A percentile compares a stretch with the other conserved stretches of the same genome.
Evolutionary conservation across 257 asterid species (phyloP).

Genomic region (Plantago elongata): DNA sequence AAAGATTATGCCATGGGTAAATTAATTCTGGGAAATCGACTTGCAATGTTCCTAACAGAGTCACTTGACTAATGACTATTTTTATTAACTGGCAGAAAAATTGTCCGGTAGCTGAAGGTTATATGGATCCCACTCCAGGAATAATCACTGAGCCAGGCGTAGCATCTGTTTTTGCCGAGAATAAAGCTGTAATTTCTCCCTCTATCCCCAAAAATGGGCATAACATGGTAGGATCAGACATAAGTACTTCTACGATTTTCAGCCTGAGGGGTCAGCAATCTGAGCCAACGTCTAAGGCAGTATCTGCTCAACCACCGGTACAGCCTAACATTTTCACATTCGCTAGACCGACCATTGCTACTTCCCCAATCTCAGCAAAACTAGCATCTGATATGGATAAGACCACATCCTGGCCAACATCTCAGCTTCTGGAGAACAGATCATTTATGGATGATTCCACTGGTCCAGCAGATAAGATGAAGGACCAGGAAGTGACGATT

Average conservation of each 20-base stretch:
- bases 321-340: conserved; percentile 35
- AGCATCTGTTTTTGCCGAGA: conserved; percentile 46
- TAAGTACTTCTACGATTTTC: conserved; percentile 44
- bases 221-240: conserved; percentile 53
- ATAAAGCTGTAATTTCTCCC: conserved; percentile 36
- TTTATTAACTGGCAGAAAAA: conserved; percentile 39
- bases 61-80: conserved; percentile 12
- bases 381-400: conserved; percentile 37
- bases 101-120: conserved; percentile 47
- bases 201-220: conserved; percentile 49
- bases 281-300: conserved; percentile 37
- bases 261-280: conserved; percentile 43
- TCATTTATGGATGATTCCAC: conserved; percentile 30
- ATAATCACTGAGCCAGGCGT: conserved; percentile 41
- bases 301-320: conserved; percentile 27
- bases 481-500: conserved; percentile 46
- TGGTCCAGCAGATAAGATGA: conserved; percentile 31
- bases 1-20: conserved; percentile 64
- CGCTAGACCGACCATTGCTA: conserved; percentile 35
- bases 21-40: conserved; percentile 30
- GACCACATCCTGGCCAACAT: conserved; percentile 35
- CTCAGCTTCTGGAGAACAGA: conserved; percentile 33
- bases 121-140: conserved; percentile 45
- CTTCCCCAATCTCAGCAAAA: conserved; percentile 36
- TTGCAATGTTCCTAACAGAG: not conserved